phyloP scores from a whole-genome alignment of 257 asterid genomes.

The Lantana camara region DNA sequence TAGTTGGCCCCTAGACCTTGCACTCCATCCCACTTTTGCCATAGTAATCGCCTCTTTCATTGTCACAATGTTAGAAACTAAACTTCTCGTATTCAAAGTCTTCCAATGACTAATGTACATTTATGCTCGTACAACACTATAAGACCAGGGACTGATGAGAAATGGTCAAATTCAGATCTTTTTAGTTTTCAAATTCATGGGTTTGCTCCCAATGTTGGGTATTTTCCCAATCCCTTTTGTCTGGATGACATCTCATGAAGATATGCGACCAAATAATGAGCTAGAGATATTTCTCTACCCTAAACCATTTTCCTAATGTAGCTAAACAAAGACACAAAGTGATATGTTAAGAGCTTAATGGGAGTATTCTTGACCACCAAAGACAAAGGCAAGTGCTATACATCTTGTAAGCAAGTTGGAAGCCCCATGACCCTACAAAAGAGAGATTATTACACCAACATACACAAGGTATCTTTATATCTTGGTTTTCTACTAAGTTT shows the following conservation, averaged over 20 bases:
- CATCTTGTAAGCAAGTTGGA: slow-evolving; percentile 38
- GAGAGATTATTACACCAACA: slow-evolving; percentile 26
- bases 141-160: slow-evolving; percentile 15
- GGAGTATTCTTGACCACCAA: slow-evolving; percentile 38
- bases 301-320: slow-evolving; percentile 23
- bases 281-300: slow-evolving; percentile 46
- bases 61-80: background rate
- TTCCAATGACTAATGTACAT: too few relatives aligned
- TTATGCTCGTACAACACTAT: background rate
- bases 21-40: background rate
- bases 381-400: slow-evolving; percentile 34
- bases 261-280: slow-evolving; percentile 47
- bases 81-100: background rate
- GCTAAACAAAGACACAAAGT: slow-evolving; percentile 24
- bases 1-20: background rate
- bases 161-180: slow-evolving; percentile 30
- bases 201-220: slow-evolving; percentile 33
- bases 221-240: background rate
- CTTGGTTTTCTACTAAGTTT: slow-evolving; percentile 19
- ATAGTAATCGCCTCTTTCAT: background rate
- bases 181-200: slow-evolving; percentile 26
- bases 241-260: slow-evolving; percentile 23
- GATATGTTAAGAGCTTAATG: slow-evolving; percentile 22
- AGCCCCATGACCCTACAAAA: slow-evolving; percentile 31
- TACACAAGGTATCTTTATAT: slow-evolving; percentile 32